These are phyloP conservation scores for Alternaria conjuncta DNA, from an alignment of 2,329 filamentous ascomycete species.

Conservation along the genomic window DNA sequence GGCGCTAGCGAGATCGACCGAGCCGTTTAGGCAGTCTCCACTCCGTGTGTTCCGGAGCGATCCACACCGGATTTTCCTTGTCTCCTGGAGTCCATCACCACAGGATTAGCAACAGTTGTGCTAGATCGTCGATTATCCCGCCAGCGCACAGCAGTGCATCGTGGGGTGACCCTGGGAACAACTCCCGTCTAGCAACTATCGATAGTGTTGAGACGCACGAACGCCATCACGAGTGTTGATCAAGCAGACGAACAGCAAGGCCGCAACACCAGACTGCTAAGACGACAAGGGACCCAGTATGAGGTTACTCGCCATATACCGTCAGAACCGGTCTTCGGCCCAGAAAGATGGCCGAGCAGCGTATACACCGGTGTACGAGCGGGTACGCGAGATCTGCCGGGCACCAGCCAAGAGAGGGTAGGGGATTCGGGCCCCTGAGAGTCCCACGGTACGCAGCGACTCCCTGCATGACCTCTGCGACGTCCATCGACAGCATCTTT, in stretches of 20 bases:
- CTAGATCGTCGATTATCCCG: background rate
- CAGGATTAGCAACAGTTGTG: background rate
- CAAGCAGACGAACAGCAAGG: background rate
- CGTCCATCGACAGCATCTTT: background rate
- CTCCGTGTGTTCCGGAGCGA: background rate
- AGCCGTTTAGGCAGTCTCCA: conserved; percentile 10
- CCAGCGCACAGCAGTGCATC: background rate
- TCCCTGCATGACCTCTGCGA: conserved; percentile 11
- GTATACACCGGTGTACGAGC: background rate
- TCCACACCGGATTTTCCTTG: conserved; percentile 2
- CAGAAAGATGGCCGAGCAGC: background rate
- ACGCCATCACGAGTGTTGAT: background rate
- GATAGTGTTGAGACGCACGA: background rate
- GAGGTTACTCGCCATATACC: background rate
- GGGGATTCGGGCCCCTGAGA: background rate
- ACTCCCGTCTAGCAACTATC: background rate
- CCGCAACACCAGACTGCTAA: background rate
- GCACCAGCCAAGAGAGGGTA: background rate
- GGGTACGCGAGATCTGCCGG: background rate
- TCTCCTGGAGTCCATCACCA: conserved; percentile 1
- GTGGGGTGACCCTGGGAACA: background rate
- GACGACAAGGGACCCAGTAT: background rate
- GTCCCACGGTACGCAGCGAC: conserved; percentile 4
- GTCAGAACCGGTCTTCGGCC: background rate
- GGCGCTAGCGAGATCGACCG: conserved; percentile 11